A percentile compares a stretch with the other conserved stretches of the same genome.
Evolutionary conservation across 1,284 basidiomycete species (phyloP).

Genomic region (Boletellus sp.): DNA sequence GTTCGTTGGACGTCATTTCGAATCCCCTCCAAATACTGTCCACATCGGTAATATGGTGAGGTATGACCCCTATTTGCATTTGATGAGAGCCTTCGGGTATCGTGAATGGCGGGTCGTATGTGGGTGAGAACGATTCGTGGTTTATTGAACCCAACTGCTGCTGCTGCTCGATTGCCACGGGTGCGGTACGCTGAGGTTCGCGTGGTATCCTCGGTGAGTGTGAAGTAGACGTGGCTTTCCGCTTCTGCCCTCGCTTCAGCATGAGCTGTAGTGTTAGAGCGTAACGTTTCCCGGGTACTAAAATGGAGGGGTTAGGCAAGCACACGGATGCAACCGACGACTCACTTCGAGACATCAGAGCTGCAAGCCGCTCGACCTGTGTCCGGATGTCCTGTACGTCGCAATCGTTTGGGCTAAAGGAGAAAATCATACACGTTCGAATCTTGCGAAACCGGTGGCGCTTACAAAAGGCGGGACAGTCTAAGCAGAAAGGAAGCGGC

Average conservation of each 20-base stretch:
- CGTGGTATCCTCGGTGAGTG: slow-evolving; percentile 57
- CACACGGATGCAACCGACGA: slow-evolving; percentile 13
- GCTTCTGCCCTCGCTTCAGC: slow-evolving; percentile 74
- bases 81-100: slow-evolving; percentile 42
- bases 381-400: slow-evolving; percentile 71
- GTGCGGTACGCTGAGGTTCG: slow-evolving; percentile 42
- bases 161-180: slow-evolving; percentile 36
- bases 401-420: slow-evolving; percentile 73
- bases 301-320: slow-evolving; percentile 10
- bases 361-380: slow-evolving; percentile 76
- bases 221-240: slow-evolving; percentile 52
- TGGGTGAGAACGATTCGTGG: slow-evolving; percentile 35
- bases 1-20: slow-evolving; percentile 64
- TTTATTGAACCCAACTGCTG: slow-evolving; percentile 11
- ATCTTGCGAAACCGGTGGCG: slow-evolving; percentile 4
- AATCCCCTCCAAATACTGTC: slow-evolving; percentile 73
- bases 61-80: slow-evolving; percentile 31
- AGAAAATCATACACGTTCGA: slow-evolving; percentile 3
- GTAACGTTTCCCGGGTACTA: slow-evolving; percentile 87
- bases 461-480: slow-evolving; percentile 81
- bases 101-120: slow-evolving; percentile 41
- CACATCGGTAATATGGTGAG: slow-evolving; percentile 48
- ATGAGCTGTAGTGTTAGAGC: slow-evolving; percentile 84
- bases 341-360: slow-evolving; percentile 73
- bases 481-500: slow-evolving; percentile 86